Conservation (phyloP, 768 basidiomycete species). For the Phlebiopsis flavidoalba region DNA sequence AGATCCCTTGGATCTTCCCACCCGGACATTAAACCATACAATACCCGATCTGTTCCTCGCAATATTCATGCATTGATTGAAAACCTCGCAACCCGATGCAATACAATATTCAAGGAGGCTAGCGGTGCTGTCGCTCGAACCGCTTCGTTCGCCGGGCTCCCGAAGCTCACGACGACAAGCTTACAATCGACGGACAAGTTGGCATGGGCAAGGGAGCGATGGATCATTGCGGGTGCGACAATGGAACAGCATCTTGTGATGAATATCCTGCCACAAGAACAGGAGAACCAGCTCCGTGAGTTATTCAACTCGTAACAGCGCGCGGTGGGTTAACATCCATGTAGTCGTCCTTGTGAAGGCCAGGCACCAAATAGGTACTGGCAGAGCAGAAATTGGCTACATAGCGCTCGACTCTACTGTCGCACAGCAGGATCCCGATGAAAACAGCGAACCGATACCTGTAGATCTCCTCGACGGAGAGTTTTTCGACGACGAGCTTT, state of each 20-base stretch:
- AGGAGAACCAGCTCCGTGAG: not conserved
- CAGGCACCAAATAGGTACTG: no score
- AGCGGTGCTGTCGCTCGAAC: constrained; percentile 60
- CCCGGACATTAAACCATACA: not conserved
- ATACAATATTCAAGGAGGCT: constrained; percentile 55
- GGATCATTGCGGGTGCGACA: not conserved
- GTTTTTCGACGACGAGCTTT: constrained; percentile 73
- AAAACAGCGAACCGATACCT: not conserved
- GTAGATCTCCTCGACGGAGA: constrained; percentile 61
- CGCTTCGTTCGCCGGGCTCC: constrained; percentile 22
- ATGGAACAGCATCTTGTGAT: not conserved
- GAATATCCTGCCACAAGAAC: not conserved
- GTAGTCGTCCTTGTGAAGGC: not conserved
- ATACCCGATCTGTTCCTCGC: constrained; percentile 37
- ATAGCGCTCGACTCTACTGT: not conserved
- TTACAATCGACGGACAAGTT: not conserved
- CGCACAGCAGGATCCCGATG: not conserved
- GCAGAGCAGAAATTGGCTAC: not conserved
- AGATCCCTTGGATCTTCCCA: not conserved
- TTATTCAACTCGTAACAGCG: not conserved
- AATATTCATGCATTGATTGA: constrained; percentile 64
- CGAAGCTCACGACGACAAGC: no score
- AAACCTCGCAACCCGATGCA: constrained; percentile 58
- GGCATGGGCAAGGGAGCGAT: not conserved
- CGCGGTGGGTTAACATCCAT: no score